A percentile compares a stretch with the other conserved stretches of the same genome.
Conservation (phyloP, 192 early-diverging fungal species). For the Rhizophlyctis rosea region DNA sequence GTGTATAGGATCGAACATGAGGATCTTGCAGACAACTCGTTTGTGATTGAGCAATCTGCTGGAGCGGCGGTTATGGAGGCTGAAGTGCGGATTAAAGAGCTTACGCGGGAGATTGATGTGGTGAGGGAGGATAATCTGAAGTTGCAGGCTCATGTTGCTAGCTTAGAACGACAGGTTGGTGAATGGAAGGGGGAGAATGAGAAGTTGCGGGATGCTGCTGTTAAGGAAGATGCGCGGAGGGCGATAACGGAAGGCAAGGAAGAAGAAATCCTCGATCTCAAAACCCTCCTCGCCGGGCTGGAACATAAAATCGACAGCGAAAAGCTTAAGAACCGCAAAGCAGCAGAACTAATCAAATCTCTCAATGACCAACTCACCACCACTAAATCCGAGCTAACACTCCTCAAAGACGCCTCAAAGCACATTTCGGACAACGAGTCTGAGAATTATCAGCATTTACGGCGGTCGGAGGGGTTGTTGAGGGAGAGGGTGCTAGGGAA, state of each 20-base stretch:
- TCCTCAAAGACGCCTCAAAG: background rate
- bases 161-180: slow-evolving; percentile 7
- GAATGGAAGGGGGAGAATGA: slow-evolving; percentile 1
- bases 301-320: slow-evolving; percentile 4
- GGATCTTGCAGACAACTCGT: background rate
- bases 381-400: no score
- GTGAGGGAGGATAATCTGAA: slow-evolving; percentile 1
- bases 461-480: slow-evolving; percentile 13
- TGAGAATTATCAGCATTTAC: background rate
- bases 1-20: background rate
- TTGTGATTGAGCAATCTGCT: background rate
- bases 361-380: slow-evolving; percentile 6
- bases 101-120: slow-evolving; percentile 2
- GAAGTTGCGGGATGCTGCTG: background rate
- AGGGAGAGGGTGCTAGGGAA: slow-evolving; percentile 9
- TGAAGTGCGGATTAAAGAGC: background rate
- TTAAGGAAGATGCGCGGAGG: no score
- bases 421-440: background rate
- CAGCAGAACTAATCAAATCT: slow-evolving; percentile 10
- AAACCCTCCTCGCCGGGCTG: background rate
- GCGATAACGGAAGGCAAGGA: background rate
- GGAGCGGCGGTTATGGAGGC: background rate
- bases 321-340: slow-evolving; percentile 5
- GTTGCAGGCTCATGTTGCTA: slow-evolving; percentile 11
- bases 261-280: background rate